A percentile compares a stretch with the other conserved stretches of the same genome.
These are phyloP conservation scores for Cunninghamia lanceolata DNA, from an alignment of 75 land plant genomes.

Conservation along the genomic window DNA sequence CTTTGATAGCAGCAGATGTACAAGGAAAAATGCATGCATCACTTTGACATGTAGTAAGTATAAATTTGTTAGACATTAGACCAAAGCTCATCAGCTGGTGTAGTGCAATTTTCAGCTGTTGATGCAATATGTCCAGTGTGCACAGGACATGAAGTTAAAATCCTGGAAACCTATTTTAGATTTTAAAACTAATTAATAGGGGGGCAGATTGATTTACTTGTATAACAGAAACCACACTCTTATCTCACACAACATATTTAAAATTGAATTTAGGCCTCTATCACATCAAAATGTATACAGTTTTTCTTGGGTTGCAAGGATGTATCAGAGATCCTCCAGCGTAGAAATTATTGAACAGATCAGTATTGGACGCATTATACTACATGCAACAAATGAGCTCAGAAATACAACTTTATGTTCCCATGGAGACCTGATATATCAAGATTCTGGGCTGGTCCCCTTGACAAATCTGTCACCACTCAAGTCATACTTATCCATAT, in stretches of 20 bases:
- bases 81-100: no score
- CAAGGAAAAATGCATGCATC: no score
- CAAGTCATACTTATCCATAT: not conserved
- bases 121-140: no score
- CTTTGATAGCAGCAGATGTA: no score
- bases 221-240: not conserved
- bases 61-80: no score
- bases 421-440: not conserved
- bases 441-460: not conserved
- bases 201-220: not conserved
- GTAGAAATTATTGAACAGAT: not conserved
- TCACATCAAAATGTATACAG: not conserved
- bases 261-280: not conserved
- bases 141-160: not conserved
- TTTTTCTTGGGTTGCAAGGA: not conserved
- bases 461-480: not conserved
- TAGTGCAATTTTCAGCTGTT: no score
- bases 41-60: no score
- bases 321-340: not conserved
- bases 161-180: not conserved
- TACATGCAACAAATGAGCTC: not conserved
- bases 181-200: not conserved
- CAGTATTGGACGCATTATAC: not conserved
- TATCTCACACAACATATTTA: not conserved
- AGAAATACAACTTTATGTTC: not conserved